Evolutionary conservation across 2,329 filamentous ascomycete species (phyloP).

Genomic region (Scortechinia acanthostroma): DNA sequence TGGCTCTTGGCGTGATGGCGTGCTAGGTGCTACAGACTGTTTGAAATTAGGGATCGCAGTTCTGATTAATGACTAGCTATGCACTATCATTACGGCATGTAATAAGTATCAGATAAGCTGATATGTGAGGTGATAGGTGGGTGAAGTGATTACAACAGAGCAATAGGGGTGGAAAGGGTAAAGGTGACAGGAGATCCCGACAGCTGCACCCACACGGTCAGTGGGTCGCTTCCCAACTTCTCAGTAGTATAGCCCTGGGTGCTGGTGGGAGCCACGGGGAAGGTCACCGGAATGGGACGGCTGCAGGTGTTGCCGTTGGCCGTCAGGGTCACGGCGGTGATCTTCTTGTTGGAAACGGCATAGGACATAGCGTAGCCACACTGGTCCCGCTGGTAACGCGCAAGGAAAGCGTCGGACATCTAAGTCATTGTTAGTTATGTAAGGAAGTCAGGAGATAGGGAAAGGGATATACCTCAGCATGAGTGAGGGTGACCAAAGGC

Average conservation of each 20-base stretch:
- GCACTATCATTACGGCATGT: too few species aligned
- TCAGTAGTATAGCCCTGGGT: constrained; percentile 35
- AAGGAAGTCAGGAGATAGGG: background rate
- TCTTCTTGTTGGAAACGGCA: constrained; percentile 27
- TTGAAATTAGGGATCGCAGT: too few species aligned
- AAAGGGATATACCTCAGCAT: constrained; percentile 39
- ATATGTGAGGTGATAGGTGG: too few species aligned
- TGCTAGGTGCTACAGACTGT: too few species aligned
- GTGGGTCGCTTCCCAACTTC: constrained; percentile 42
- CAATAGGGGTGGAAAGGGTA: constrained; percentile 7
- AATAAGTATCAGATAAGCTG: too few species aligned
- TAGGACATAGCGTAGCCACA: constrained; percentile 37
- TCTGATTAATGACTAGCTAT: too few species aligned
- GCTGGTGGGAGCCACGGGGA: constrained; percentile 32
- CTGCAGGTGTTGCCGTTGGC: constrained; percentile 38
- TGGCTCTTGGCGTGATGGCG: too few species aligned
- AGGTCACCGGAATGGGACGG: constrained; percentile 42
- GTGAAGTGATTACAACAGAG: background rate
- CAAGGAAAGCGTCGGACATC: constrained; percentile 5
- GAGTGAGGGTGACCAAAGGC: constrained; percentile 45
- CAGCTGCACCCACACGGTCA: constrained; percentile 39
- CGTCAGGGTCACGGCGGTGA: constrained; percentile 39
- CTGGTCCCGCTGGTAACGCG: constrained; percentile 24
- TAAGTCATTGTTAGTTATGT: background rate
- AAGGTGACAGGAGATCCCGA: constrained; percentile 33